Evolutionary conservation across 2,329 filamentous ascomycete species (phyloP).

Genomic region (Fusarium sp.): DNA sequence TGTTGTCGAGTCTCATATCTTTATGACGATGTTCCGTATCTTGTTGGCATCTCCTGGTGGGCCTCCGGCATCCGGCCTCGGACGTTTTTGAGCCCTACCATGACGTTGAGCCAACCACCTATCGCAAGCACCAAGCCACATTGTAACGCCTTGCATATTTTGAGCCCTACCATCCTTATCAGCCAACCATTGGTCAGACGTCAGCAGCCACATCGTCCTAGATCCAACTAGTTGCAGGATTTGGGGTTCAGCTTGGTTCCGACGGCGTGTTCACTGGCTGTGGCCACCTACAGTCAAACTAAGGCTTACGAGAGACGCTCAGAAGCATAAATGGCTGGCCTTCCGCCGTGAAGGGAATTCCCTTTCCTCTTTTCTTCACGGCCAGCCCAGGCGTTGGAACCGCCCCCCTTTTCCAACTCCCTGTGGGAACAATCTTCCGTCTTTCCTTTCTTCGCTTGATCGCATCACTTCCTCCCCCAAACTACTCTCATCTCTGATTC

Average conservation of each 20-base stretch:
- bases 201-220: not conserved
- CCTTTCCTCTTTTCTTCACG: not conserved
- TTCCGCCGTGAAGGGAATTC: not conserved
- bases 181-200: not conserved
- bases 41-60: not conserved
- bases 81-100: slow-evolving; percentile 7
- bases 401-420: not conserved
- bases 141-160: not conserved
- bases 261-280: not conserved
- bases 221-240: not conserved
- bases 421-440: not conserved
- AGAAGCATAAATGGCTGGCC: not conserved
- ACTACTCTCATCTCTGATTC: not conserved
- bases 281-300: not conserved
- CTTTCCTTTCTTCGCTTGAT: not conserved
- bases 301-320: not conserved
- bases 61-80: not conserved
- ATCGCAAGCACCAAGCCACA: not conserved
- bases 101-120: not conserved
- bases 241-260: not conserved
- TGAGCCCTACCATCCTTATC: not conserved
- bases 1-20: not conserved
- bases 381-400: not conserved
- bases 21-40: not conserved
- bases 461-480: not conserved